Conservation (phyloP, 2,329 filamentous ascomycete genomes). For the Penicillium sp. region DNA sequence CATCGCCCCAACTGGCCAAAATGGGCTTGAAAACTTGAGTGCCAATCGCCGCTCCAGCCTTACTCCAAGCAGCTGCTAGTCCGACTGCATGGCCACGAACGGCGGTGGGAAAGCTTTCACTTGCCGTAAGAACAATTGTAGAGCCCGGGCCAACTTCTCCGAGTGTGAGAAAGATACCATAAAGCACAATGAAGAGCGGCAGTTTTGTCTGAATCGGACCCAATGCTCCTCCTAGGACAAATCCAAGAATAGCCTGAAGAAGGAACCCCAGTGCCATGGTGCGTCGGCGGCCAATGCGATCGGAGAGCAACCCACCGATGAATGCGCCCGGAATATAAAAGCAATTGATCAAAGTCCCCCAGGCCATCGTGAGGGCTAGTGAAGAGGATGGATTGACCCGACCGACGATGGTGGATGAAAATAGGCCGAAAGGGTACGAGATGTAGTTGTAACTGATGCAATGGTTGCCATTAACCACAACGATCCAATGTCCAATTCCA, state of each 20-base stretch:
- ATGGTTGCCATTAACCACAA: background rate
- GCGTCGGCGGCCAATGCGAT: too few species aligned
- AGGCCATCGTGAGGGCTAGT: too few species aligned
- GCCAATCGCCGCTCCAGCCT: conserved; percentile 52
- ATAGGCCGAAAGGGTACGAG: conserved; percentile 55
- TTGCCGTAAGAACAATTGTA: conserved; percentile 37
- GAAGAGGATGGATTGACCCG: conserved; percentile 47
- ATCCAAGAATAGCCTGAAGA: too few species aligned
- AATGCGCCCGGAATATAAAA: too few species aligned
- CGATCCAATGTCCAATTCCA: background rate
- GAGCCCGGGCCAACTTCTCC: conserved; percentile 53
- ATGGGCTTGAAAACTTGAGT: conserved; percentile 55
- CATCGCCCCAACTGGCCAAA: conserved; percentile 43
- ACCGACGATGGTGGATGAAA: conserved; percentile 53
- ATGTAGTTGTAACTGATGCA: conserved; percentile 52
- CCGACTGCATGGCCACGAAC: conserved; percentile 52
- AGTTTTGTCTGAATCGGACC: too few species aligned
- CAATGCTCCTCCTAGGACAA: too few species aligned
- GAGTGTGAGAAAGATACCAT: conserved; percentile 51
- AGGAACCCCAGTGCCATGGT: too few species aligned
- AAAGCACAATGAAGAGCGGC: conserved; percentile 53
- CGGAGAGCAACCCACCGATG: too few species aligned
- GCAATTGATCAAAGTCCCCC: too few species aligned
- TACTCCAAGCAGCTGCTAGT: conserved; percentile 49
- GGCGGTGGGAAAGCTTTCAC: conserved; percentile 52